Conservation (phyloP, 257 asterid species). For the Solanum sitiens region DNA sequence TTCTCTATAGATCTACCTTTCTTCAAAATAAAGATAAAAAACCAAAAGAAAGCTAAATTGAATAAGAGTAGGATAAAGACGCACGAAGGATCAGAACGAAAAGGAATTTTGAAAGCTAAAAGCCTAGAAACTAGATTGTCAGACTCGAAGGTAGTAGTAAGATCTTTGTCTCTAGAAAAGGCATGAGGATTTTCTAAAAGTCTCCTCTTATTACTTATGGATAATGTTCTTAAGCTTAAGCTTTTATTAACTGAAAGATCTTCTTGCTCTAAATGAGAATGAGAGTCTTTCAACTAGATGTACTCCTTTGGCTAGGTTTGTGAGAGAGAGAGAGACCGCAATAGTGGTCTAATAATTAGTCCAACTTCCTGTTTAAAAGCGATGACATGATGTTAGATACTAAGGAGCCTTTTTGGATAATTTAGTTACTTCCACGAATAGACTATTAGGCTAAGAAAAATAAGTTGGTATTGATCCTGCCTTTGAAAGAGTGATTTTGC, state of each 20-base stretch:
- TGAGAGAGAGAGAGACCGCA: too few relatives aligned
- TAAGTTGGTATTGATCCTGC: background rate
- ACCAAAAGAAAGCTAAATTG: background rate
- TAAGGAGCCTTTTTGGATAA: background rate
- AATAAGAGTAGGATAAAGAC: background rate
- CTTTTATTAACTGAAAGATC: background rate
- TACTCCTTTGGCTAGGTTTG: background rate
- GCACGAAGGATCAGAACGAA: background rate
- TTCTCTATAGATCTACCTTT: background rate
- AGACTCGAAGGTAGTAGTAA: background rate
- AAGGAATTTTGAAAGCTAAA: background rate
- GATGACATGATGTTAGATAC: background rate
- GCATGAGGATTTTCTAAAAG: background rate
- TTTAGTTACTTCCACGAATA: background rate
- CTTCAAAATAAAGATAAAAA: background rate
- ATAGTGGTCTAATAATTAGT: background rate
- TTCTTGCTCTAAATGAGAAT: background rate
- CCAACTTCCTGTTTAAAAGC: background rate
- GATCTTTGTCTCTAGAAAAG: background rate
- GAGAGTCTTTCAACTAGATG: background rate
- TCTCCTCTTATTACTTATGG: too few relatives aligned
- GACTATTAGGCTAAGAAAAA: background rate
- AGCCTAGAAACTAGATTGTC: background rate
- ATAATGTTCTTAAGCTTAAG: too few relatives aligned
- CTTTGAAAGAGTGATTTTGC: too few relatives aligned